phyloP scores from a whole-genome alignment of 176 grass and related monocot species.

The Hordeum vulgare region MorexV3_pseudomolecules_assembly NC_058521.1:234565224-234565723 shows the following conservation, averaged over 20 bases:
- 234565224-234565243: constrained; percentile 22
- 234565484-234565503: not conserved
- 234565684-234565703: not conserved
- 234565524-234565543: not conserved
- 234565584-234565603: not conserved
- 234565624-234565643: not conserved
- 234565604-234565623: not conserved
- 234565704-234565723: not conserved
- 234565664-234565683: not conserved
- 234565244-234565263: constrained; percentile 30
- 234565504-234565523: not conserved
- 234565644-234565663: not conserved
- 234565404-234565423: not conserved
- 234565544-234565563: not conserved
- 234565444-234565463: constrained; percentile 19
- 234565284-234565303: not conserved
- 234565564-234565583: not conserved
- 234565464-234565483: not conserved
- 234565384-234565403: not conserved
- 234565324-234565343: not conserved
- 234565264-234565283: not conserved
- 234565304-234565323: constrained; percentile 16
- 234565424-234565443: not conserved
- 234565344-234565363: not conserved
- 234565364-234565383: not conserved